Percentiles rank a stretch among this genome's conserved stretches.
Evolutionary conservation across 2,329 filamentous ascomycete genomes (phyloP).

Genomic region (Penicillium janthinellum): DNA sequence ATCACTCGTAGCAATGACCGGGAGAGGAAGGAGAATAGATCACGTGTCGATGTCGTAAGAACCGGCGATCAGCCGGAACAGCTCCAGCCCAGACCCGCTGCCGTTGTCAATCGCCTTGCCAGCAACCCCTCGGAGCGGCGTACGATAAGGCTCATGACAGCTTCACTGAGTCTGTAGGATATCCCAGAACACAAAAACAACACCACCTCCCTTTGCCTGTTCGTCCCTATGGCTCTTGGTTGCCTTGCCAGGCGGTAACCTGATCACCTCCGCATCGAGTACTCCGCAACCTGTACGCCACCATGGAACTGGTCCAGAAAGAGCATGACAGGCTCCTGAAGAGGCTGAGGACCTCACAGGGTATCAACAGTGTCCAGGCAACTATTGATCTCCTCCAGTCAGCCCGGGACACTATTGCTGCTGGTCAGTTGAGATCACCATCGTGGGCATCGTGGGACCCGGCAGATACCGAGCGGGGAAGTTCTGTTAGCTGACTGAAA

Average conservation of each 20-base stretch:
- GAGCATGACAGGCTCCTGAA: slow-evolving; percentile 74
- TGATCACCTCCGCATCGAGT: slow-evolving; percentile 31
- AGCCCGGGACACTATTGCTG: slow-evolving; percentile 72
- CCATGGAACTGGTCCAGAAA: slow-evolving; percentile 68
- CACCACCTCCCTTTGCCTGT: background rate
- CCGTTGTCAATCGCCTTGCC: background rate
- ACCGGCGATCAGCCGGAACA: slow-evolving; percentile 23
- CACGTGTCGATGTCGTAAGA: slow-evolving; percentile 26
- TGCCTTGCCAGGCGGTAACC: slow-evolving; percentile 30
- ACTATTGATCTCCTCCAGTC: slow-evolving; percentile 75
- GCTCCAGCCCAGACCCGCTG: slow-evolving; percentile 5
- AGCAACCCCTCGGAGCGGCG: background rate
- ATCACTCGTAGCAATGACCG: background rate
- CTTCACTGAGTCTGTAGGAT: background rate
- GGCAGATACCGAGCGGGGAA: background rate
- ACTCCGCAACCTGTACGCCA: slow-evolving; percentile 19
- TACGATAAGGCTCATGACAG: background rate
- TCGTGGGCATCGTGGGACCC: background rate
- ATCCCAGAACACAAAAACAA: background rate
- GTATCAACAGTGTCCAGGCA: slow-evolving; percentile 77
- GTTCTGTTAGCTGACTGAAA: slow-evolving; percentile 5
- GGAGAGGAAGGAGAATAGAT: background rate
- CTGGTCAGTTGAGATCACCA: slow-evolving; percentile 56
- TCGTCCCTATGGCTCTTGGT: slow-evolving; percentile 30
- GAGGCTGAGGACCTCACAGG: slow-evolving; percentile 68